Conservation (phyloP, 148 eudicot species). For the Rhododendron vialii region DNA sequence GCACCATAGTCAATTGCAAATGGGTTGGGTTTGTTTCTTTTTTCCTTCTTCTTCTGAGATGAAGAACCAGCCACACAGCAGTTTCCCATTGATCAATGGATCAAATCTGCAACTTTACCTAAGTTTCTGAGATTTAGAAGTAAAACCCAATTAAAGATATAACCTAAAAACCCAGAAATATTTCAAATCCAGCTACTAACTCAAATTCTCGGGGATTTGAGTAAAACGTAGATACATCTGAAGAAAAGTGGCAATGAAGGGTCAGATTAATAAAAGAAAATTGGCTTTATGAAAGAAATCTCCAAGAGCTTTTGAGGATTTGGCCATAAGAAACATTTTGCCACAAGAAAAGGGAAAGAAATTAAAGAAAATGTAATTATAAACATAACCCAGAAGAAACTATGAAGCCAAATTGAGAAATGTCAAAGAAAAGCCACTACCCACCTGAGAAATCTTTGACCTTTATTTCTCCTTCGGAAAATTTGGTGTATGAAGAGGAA, state of each 20-base stretch:
- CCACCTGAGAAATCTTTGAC: neutral
- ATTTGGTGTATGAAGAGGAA: neutral
- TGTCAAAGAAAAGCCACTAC: neutral
- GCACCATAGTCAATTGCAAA: slow-evolving; percentile 37
- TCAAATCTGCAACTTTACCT: slow-evolving; percentile 9
- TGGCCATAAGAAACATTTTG: neutral
- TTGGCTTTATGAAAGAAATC: neutral
- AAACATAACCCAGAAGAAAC: neutral
- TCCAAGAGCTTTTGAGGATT: slow-evolving; percentile 4
- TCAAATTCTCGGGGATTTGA: neutral
- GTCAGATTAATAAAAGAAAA: neutral
- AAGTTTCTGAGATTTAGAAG: neutral
- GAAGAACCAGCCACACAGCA: slow-evolving; percentile 12
- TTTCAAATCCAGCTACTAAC: neutral
- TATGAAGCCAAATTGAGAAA: neutral
- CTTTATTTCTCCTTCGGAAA: neutral
- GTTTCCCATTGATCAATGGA: slow-evolving; percentile 12
- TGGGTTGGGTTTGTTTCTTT: slow-evolving; percentile 38
- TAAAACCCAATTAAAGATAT: neutral
- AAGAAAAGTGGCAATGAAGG: neutral
- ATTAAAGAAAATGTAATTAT: too few species aligned
- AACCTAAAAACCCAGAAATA: neutral
- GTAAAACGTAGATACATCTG: neutral
- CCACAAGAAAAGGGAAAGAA: neutral
- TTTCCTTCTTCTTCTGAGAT: slow-evolving; percentile 17